These are phyloP conservation scores for Tylopilus sp. DNA, from an alignment of 1,284 basidiomycete species.

Conservation along the genomic window DNA sequence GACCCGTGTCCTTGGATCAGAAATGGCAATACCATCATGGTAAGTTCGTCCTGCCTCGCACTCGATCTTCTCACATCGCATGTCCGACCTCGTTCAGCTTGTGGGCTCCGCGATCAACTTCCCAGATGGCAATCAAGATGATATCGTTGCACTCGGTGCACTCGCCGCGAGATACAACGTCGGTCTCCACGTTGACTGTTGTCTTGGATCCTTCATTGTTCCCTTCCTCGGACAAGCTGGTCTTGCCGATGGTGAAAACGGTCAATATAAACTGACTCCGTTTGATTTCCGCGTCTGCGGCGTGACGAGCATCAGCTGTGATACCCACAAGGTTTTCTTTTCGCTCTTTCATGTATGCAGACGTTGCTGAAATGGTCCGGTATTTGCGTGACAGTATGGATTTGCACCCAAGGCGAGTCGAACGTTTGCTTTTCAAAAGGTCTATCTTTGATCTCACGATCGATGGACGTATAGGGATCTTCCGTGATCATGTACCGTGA, in stretches of 20 bases:
- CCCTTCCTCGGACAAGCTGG: constrained; percentile 76
- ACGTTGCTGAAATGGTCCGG: constrained; percentile 6
- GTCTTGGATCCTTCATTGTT: constrained; percentile 88
- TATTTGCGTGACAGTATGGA: constrained; percentile 53
- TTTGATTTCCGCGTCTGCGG: constrained; percentile 92
- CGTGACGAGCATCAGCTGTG: constrained; percentile 88
- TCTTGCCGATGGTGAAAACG: constrained; percentile 48
- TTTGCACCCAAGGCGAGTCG: constrained; percentile 73
- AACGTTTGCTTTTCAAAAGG: neutral
- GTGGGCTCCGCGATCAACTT: constrained; percentile 92
- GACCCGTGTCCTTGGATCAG: constrained; percentile 36
- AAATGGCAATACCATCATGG: constrained; percentile 81
- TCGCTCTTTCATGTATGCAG: neutral
- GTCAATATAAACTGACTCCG: constrained; percentile 49
- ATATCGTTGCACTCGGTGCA: constrained; percentile 76
- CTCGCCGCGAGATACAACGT: constrained; percentile 77
- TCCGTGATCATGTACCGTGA: constrained; percentile 92
- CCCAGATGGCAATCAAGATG: constrained; percentile 87
- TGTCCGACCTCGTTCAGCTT: constrained; percentile 46
- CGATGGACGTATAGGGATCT: constrained; percentile 57
- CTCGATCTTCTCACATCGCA: neutral
- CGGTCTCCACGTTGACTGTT: constrained; percentile 92
- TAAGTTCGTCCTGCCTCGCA: constrained; percentile 27
- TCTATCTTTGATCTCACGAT: neutral
- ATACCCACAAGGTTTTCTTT: constrained; percentile 78